These are phyloP conservation scores for Paramyrothecium sp. DNA, from an alignment of 2,329 filamentous ascomycete species.

Conservation along the genomic window DNA sequence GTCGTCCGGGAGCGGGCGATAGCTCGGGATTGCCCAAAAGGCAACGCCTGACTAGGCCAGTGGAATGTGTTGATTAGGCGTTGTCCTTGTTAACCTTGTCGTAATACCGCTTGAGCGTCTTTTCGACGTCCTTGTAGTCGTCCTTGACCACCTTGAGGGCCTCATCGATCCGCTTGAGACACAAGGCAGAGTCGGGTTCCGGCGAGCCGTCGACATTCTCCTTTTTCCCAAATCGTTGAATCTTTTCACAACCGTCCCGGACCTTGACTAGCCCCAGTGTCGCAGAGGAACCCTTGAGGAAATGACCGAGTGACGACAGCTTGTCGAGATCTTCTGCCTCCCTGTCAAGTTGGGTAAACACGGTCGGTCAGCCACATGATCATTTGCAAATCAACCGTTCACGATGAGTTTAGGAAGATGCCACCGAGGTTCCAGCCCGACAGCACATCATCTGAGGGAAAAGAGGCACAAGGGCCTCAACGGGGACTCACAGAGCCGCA, in stretches of 20 bases:
- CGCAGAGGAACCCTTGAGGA: conserved; percentile 94
- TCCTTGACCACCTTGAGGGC: conserved; percentile 70
- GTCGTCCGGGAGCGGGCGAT: conserved; percentile 8
- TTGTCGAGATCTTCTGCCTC: conserved; percentile 65
- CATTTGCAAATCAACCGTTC: too few species aligned
- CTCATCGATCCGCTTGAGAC: conserved; percentile 67
- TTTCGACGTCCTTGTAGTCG: conserved; percentile 75
- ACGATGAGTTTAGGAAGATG: too few species aligned
- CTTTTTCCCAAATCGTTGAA: conserved; percentile 84
- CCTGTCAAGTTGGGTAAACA: conserved; percentile 40
- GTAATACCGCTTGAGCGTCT: conserved; percentile 68
- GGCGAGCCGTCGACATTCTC: conserved; percentile 74
- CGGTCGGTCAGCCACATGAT: too few species aligned
- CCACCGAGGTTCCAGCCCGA: too few species aligned
- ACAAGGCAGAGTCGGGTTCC: conserved; percentile 65
- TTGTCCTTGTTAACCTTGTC: conserved; percentile 18
- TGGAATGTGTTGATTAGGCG: conserved; percentile 6
- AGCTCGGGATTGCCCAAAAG: background rate
- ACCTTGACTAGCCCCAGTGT: conserved; percentile 90
- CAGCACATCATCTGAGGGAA: too few species aligned
- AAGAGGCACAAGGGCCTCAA: background rate
- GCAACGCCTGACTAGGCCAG: background rate
- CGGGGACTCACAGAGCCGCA: conserved; percentile 59
- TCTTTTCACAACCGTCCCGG: conserved; percentile 92
- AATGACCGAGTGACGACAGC: conserved; percentile 86